phyloP scores from a whole-genome alignment of 176 grass and related monocot species.

The Carex cristatella region DNA sequence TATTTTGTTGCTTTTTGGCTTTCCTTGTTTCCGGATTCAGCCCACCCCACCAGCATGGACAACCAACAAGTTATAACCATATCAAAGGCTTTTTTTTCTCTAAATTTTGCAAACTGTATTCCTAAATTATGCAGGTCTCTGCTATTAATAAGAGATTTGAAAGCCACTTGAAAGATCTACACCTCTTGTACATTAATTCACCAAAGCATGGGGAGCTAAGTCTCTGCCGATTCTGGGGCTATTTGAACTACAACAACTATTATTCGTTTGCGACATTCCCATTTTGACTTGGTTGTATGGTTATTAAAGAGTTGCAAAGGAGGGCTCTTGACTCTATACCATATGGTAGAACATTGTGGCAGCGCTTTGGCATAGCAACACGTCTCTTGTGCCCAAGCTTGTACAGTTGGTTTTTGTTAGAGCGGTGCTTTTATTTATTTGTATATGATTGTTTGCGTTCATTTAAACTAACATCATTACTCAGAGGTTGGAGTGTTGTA shows the following conservation, averaged over 20 bases:
- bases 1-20: no score
- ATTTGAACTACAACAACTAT: constrained; percentile 90
- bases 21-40: no score
- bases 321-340: not conserved
- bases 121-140: constrained; percentile 44
- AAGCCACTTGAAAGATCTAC: constrained; percentile 57
- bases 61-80: not conserved
- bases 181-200: constrained; percentile 57
- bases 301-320: not conserved
- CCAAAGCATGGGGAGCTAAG: constrained; percentile 67
- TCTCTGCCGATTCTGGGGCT: constrained; percentile 71
- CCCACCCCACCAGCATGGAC: not conserved
- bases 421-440: not conserved
- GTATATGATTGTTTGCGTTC: not conserved
- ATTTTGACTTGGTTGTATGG: not conserved
- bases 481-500: not conserved
- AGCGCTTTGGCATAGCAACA: not conserved
- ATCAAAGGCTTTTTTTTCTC: not conserved
- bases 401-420: not conserved
- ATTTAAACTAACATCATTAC: not conserved
- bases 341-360: not conserved
- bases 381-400: not conserved
- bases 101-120: constrained; percentile 7
- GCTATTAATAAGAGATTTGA: constrained; percentile 53
- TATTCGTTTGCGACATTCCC: constrained; percentile 27